Evolutionary conservation across 2,329 filamentous ascomycete genomes (phyloP).

Genomic region (Hansfordia pulvinata): DNA sequence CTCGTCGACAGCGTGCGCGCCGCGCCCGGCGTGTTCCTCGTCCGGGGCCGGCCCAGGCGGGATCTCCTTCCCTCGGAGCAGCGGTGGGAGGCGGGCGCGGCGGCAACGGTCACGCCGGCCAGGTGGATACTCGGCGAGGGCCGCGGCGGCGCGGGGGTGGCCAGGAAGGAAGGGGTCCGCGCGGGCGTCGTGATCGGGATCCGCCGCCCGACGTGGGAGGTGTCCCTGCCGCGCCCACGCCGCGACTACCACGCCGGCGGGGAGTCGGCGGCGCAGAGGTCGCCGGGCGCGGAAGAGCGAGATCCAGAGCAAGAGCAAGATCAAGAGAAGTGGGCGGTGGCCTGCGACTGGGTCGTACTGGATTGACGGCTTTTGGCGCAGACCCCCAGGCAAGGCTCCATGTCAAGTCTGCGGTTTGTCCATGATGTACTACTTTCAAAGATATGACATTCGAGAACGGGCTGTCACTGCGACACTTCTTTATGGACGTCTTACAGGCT

Average conservation of each 20-base stretch:
- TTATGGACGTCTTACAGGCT: no score
- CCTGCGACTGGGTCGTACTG: slow-evolving; percentile 1
- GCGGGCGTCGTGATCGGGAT: not conserved
- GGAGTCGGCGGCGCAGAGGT: no score
- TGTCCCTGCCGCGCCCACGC: no score
- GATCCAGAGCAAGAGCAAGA: no score
- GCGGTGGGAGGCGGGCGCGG: not conserved
- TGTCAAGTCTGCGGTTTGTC: no score
- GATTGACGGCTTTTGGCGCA: no score
- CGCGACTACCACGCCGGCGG: no score
- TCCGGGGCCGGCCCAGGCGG: slow-evolving; percentile 8
- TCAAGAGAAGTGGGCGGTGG: not conserved
- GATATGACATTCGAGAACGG: no score
- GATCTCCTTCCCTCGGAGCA: not conserved
- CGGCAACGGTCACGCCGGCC: slow-evolving; percentile 1
- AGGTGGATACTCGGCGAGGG: slow-evolving; percentile 11
- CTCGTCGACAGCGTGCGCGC: slow-evolving; percentile 11
- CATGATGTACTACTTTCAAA: no score
- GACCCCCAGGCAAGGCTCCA: no score
- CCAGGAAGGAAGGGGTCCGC: not conserved
- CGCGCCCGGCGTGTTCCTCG: slow-evolving; percentile 14
- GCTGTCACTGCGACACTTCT: no score
- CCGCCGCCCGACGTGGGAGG: not conserved
- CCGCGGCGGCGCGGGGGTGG: not conserved
- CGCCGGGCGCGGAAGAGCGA: no score